phyloP scores from a whole-genome alignment of 257 asterid species.

The Lavandula angustifolia region DNA sequence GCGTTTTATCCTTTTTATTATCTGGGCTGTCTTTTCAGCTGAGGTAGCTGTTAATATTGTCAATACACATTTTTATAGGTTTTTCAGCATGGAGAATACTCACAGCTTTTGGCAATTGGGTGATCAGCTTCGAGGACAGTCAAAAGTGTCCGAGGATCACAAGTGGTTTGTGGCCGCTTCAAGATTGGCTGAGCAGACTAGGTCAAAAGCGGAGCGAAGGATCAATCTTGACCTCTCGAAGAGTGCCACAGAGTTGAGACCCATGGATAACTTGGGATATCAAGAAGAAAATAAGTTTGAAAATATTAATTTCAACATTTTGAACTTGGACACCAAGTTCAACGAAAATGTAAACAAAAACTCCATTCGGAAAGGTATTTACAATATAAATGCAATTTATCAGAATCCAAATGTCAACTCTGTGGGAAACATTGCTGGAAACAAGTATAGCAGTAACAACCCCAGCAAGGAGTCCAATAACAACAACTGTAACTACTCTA shows the following conservation, averaged over 20 bases:
- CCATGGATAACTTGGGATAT: conserved; percentile 55
- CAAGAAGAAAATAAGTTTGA: conserved; percentile 86
- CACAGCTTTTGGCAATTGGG: conserved; percentile 91
- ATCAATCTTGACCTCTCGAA: conserved; percentile 83
- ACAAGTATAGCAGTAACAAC: conserved; percentile 51
- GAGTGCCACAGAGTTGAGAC: conserved; percentile 58
- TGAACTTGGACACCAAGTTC: conserved; percentile 67
- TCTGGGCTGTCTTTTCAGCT: neutral
- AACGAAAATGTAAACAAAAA: conserved; percentile 53
- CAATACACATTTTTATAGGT: conserved; percentile 23
- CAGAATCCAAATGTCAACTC: conserved; percentile 54
- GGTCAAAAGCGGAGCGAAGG: conserved; percentile 71
- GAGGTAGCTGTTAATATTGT: too few species aligned
- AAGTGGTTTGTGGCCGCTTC: conserved; percentile 85
- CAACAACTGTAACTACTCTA: too few species aligned
- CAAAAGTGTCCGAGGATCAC: conserved; percentile 81
- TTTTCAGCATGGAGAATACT: conserved; percentile 57
- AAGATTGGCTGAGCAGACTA: conserved; percentile 81
- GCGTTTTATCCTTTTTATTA: neutral
- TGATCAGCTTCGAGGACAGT: conserved; percentile 90
- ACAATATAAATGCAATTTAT: conserved; percentile 57
- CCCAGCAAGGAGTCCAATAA: conserved; percentile 55
- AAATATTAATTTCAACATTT: conserved; percentile 65
- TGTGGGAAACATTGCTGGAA: conserved; percentile 51
- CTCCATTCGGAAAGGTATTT: conserved; percentile 48